Conservation (phyloP, 306 rosid genomes). For the Astragalus membranaceus region DNA sequence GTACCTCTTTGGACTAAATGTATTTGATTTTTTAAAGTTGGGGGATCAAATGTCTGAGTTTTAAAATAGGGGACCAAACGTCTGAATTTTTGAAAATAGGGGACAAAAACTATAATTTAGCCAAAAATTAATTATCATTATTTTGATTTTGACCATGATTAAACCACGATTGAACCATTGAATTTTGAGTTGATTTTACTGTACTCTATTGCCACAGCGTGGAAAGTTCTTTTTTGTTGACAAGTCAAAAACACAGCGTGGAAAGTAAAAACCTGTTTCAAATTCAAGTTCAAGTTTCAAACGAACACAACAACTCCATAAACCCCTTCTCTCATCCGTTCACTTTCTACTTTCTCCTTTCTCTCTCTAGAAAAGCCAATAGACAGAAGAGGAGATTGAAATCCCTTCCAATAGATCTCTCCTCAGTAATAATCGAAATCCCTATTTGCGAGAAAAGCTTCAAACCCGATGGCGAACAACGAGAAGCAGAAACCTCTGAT, state of each 20-base stretch:
- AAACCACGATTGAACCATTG: too few relatives aligned
- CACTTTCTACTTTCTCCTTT: neutral
- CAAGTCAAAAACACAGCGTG: too few relatives aligned
- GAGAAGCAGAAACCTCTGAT: constrained; percentile 35
- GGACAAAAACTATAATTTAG: too few relatives aligned
- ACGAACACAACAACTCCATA: neutral
- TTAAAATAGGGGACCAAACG: too few relatives aligned
- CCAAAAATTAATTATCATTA: too few relatives aligned
- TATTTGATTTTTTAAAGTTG: too few relatives aligned
- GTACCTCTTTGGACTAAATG: too few relatives aligned
- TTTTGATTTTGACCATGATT: too few relatives aligned
- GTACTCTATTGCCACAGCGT: neutral
- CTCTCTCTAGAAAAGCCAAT: neutral
- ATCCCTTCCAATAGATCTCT: constrained; percentile 4
- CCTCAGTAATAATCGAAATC: neutral
- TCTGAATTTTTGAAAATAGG: too few relatives aligned
- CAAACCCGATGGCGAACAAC: constrained; percentile 23
- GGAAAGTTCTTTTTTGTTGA: neutral
- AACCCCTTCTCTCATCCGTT: neutral
- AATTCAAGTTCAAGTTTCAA: neutral
- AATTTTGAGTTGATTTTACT: too few relatives aligned
- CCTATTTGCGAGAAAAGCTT: too few relatives aligned
- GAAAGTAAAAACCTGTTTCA: neutral
- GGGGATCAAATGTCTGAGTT: too few relatives aligned
- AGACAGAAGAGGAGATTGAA: neutral